phyloP scores from a whole-genome alignment of 805 yeast genomes.

The Brettanomyces sp. region DNA sequence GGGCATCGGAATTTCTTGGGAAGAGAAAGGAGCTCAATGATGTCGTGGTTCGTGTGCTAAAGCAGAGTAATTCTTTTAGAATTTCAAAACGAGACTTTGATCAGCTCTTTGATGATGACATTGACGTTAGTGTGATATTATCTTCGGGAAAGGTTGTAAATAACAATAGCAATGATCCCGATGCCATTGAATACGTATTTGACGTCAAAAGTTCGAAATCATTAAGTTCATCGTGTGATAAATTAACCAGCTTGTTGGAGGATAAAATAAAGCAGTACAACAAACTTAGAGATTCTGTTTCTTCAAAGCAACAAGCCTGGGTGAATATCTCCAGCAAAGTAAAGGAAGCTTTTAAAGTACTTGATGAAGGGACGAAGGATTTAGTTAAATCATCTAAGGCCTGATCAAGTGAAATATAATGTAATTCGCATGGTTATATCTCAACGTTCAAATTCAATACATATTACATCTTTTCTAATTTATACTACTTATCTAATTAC shows the following conservation, averaged over 20 bases:
- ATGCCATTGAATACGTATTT: constrained; percentile 15
- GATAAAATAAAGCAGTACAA: too few relatives aligned
- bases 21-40: constrained; percentile 18
- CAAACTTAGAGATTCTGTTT: too few relatives aligned
- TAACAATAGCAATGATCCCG: constrained; percentile 8
- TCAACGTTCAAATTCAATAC: too few relatives aligned
- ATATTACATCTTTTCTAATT: too few relatives aligned
- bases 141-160: constrained; percentile 15
- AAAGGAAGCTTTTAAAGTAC: too few relatives aligned
- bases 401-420: too few relatives aligned
- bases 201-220: constrained; percentile 9
- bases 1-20: constrained; percentile 14
- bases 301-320: too few relatives aligned
- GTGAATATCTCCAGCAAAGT: too few relatives aligned
- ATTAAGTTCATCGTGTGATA: constrained; percentile 14
- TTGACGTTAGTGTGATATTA: constrained; percentile 14
- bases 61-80: constrained; percentile 13
- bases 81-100: constrained; percentile 15
- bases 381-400: too few relatives aligned
- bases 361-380: too few relatives aligned
- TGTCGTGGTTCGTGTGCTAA: constrained; percentile 10
- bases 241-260: constrained; percentile 5
- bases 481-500: too few relatives aligned
- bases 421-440: too few relatives aligned
- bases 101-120: constrained; percentile 20